Base-by-base conservation (phyloP, 2,329 filamentous ascomycete species). In the Fusarium algeriense region DNA sequence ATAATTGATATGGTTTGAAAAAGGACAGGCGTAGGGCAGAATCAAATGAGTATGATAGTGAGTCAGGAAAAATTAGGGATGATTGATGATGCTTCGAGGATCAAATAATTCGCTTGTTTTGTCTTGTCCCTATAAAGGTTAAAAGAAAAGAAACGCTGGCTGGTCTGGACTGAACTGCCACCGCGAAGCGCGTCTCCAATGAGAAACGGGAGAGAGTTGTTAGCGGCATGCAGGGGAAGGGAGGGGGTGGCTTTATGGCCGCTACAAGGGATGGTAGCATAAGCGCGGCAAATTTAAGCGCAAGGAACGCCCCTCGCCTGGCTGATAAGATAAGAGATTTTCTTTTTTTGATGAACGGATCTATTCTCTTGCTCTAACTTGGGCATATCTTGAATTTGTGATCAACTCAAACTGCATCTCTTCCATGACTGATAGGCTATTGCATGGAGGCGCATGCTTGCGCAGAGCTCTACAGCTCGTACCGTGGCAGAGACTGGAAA, bases 251-350 rank as follows among this genome's bases (percentile, higher is more conserved):
- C 44, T 60, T 19, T 71, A 74, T 19, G 30, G 19, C 37, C 19
- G 28, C 34, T 13, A 26, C 12, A 23, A 40, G 14, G 7, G 12
- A 12, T 28, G 43, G 20, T 13, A 34, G 12, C 32, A 28, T 43
- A 19, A 32, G 60, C 64, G 69, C 71, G 69, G 69, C 44, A 71
- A 37, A 45, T 13, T 38, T 40, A 71, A 64, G 52, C 67, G 63
- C 56, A 32, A 41, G 49, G 32, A 46, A 35, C 30, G 57, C 45
- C 45, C 53, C 62, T 60, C 43, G 19, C 38, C 44, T 20, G 10
- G n/a, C 30, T 41, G 75, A 77, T 77, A 77, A 77, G 75, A 77
- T 76, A 77, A 74, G 61, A 40, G 60, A 52, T 59, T 63, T 66
- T 48, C 58, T 32, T 14, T 28, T 30, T 8, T 37, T 44, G 43